Evolutionary conservation across 805 yeast species (phyloP), one percentile per base, ranked within the genome.

Genomic region (Candida succiphila): DNA sequence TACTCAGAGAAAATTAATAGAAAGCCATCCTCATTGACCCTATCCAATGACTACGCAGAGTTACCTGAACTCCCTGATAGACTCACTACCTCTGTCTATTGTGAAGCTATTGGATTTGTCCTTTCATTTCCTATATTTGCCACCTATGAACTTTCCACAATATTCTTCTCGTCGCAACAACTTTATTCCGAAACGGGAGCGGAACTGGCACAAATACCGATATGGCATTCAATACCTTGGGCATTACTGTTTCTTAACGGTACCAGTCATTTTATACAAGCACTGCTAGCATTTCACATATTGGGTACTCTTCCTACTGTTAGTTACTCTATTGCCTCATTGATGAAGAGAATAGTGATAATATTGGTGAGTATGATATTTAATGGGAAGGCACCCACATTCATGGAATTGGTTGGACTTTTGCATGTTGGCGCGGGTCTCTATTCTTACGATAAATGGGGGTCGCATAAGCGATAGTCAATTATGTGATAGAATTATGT

Each of bases 271-370:
- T 87, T 83, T 44, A 50, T 72, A 25, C 96, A 87, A 57, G 79
- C 88, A 27, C 60, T 86, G 51, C 64, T 87, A 26, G 86, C 94
- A 13, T 84, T 83, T 55, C 85, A 82, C 58, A 63, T 87, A 22
- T 58, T 87, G 29, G 92, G 94, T 16, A 71, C 78, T 49, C 68
- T 87, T 5, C 82, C 94, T 3, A 84, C 96, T 0, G 77, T 87
- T 10, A 74, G 92, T 3, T 87, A 85, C 56, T 81, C 94, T 2
- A 78, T 87, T 37, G 95, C 95, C 3, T 76, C 84, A 28, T 70
- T 87, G 72, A 71, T 87, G 73, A 87, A 87, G 58, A 74, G 95
- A 47, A 81, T 87, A n/a, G 81, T 84, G 1, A 73, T 87, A 21
- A 86, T 87, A 28, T 68, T 80, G 2, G 78, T 79, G 1, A 83